Evolutionary conservation across 129 eudicot species (phyloP), one percentile per base, ranked within the genome.

Genomic region (Flaveria brownii): DNA sequence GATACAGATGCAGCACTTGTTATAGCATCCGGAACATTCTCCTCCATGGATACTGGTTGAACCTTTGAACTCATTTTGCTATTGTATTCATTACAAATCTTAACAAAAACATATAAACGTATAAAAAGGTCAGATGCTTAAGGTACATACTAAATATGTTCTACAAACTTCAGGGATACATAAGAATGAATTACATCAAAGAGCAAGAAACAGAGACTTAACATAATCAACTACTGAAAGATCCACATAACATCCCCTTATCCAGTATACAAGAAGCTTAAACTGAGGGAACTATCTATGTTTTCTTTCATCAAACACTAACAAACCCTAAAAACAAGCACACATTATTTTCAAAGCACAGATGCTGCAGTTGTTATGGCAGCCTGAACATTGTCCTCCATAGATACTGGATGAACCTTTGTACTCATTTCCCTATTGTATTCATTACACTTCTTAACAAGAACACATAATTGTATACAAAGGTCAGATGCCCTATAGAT

Each of bases 21-120:
- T 69, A 62, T 56, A 39, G 81, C 43, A 42, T 79, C 60, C 74
- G 84, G 91, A 82, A 67, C 56, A 5, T 73, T 62, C 13, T 76
- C 80, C 68, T 85, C 89, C 85, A 63, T 74, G 26, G 87, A 39
- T 81, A 84, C 55, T 68, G 83, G 90, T 80, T 86, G 93, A 83
- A 84, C 82, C 63, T 86, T 87, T 42, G 88, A 78, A 71, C 87
- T 83, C 96, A 87, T 91, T 72, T 77, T 72, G 84, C 59, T 62
- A 75, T 25, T 67, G 70, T 73, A n/a, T 5, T 60, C 76, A 74
- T 80, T 66, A 75, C 51, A 45, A 43, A 74, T 74, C 84, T 74
- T 66, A 45, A 74, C 41, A 56, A 46, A 6, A 73, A 54, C 7
- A 73, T 39, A 59, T 64, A 28, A 28, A 76, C 18, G 11, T 7